A percentile compares a stretch with the other conserved stretches of the same genome.
Evolutionary conservation across 768 basidiomycete genomes (phyloP).

Genomic region (Mycena olivaceomarginata): DNA sequence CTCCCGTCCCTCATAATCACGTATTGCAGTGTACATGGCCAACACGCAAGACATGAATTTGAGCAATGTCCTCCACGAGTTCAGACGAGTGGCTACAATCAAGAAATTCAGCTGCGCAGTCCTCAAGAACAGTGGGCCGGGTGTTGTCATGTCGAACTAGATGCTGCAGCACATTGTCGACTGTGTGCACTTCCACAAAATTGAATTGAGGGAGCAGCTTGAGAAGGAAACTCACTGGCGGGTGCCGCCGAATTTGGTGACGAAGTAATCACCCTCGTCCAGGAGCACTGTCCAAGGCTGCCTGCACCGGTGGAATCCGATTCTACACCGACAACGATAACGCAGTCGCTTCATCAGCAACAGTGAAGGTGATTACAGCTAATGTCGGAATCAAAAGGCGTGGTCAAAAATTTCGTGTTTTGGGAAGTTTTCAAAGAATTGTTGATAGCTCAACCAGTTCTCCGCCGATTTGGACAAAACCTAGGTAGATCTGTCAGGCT

Average conservation of each 20-base stretch:
- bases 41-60: neutral
- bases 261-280: neutral
- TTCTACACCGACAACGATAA: too few relatives aligned
- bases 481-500: too few relatives aligned
- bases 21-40: neutral
- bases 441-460: too few relatives aligned
- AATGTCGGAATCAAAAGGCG: too few relatives aligned
- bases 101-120: neutral
- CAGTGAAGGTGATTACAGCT: too few relatives aligned
- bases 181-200: neutral
- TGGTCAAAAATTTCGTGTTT: too few relatives aligned
- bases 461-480: too few relatives aligned
- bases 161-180: neutral
- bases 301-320: too few relatives aligned
- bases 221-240: neutral
- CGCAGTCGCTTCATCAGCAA: too few relatives aligned
- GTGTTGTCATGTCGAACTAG: neutral
- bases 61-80: neutral
- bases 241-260: neutral
- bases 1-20: neutral
- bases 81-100: neutral
- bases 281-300: neutral
- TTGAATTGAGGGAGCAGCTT: neutral
- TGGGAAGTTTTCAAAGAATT: too few relatives aligned
- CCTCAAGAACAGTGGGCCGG: neutral